A percentile compares a stretch with the other conserved stretches of the same genome.
phyloP scores from a whole-genome alignment of 225 moss, liverwort and hornwort genomes.

The Ulota crispa region DNA sequence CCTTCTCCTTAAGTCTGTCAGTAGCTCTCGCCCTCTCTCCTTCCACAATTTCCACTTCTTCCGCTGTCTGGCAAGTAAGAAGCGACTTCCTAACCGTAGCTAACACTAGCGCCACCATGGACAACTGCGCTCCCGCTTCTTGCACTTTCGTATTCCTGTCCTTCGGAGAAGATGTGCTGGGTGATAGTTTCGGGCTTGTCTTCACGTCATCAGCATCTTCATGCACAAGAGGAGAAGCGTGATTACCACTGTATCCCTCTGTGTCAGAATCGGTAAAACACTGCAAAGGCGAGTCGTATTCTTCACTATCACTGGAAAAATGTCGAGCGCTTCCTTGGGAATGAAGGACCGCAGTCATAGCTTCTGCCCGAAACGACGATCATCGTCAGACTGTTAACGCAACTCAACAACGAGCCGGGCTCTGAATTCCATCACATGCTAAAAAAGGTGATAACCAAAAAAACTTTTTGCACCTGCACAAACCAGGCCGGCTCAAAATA shows the following conservation, averaged over 20 bases:
- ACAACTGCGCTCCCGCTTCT: slow-evolving; percentile 53
- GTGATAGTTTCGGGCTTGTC: slow-evolving; percentile 24
- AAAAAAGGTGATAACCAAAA: background rate
- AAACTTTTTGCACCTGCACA: slow-evolving; percentile 11
- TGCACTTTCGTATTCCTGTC: slow-evolving; percentile 44
- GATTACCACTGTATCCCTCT: slow-evolving; percentile 42
- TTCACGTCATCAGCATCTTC: slow-evolving; percentile 33
- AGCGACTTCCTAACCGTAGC: slow-evolving; percentile 56
- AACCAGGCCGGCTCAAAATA: background rate
- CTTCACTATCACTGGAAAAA: slow-evolving; percentile 58
- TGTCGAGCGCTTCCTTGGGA: slow-evolving; percentile 50
- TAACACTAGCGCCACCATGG: slow-evolving; percentile 60
- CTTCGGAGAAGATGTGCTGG: slow-evolving; percentile 32
- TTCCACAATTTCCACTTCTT: slow-evolving; percentile 43
- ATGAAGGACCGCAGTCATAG: slow-evolving; percentile 67
- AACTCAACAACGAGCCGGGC: slow-evolving; percentile 6
- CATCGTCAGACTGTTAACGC: slow-evolving; percentile 9
- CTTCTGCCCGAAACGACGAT: slow-evolving; percentile 28
- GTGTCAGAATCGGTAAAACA: slow-evolving; percentile 50
- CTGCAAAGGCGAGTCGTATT: slow-evolving; percentile 47
- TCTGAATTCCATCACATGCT: slow-evolving; percentile 28
- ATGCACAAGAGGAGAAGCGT: slow-evolving; percentile 37
- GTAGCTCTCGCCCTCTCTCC: slow-evolving; percentile 29
- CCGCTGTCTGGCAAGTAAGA: slow-evolving; percentile 53
- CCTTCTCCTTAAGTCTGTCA: slow-evolving; percentile 44